Conservation (phyloP, 2,329 filamentous ascomycete genomes). For the Penicillium palitans region DNA sequence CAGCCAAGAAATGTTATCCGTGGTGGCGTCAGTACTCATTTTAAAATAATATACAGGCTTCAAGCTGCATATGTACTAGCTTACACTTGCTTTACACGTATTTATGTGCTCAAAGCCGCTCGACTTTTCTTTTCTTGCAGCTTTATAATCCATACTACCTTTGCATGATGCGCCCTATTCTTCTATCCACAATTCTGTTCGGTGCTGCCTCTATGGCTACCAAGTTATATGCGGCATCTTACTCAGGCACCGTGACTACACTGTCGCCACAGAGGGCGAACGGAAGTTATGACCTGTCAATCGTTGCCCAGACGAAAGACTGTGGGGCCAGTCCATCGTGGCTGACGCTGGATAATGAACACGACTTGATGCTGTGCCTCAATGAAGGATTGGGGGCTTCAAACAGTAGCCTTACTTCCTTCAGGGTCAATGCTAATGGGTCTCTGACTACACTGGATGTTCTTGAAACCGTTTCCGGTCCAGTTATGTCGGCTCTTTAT, state of each 20-base stretch:
- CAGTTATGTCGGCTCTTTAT: slow-evolving; percentile 21
- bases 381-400: slow-evolving; percentile 20
- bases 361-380: slow-evolving; percentile 20
- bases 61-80: neutral
- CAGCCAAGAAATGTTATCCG: neutral
- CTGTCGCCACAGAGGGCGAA: slow-evolving; percentile 24
- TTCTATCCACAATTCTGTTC: neutral
- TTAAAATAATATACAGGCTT: no score
- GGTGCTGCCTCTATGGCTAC: neutral
- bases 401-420: slow-evolving; percentile 23
- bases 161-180: neutral
- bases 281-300: slow-evolving; percentile 9
- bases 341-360: slow-evolving; percentile 20
- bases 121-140: neutral
- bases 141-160: neutral
- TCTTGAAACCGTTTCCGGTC: slow-evolving; percentile 15
- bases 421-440: slow-evolving; percentile 17
- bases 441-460: slow-evolving; percentile 7
- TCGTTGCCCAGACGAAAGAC: slow-evolving; percentile 9
- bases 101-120: no score
- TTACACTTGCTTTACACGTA: neutral
- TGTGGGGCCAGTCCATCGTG: slow-evolving; percentile 24
- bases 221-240: slow-evolving; percentile 38
- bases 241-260: slow-evolving; percentile 33
- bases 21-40: neutral